Conservation (phyloP, 148 eudicot species). For the Nepenthes mirabilis region DNA sequence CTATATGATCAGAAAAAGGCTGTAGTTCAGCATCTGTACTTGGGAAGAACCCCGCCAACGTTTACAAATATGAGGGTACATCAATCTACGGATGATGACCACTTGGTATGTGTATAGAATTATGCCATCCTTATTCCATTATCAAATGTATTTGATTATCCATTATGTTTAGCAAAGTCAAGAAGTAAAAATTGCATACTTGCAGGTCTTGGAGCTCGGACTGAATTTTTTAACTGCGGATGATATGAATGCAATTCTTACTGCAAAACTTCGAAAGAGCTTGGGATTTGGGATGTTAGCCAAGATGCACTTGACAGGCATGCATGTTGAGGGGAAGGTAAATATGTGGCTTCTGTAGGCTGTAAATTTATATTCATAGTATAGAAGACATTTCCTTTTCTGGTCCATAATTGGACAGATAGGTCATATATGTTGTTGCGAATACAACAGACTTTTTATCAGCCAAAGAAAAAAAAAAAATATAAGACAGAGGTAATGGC, state of each 20-base stretch:
- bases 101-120: constrained; percentile 43
- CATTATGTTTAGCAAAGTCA: background rate
- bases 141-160: background rate
- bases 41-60: constrained; percentile 86
- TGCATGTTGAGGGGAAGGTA: constrained; percentile 99
- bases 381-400: too few relatives aligned
- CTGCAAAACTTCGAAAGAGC: constrained; percentile 61
- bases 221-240: constrained; percentile 82
- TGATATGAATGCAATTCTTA: constrained; percentile 82
- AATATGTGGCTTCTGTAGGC: too few relatives aligned
- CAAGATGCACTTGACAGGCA: constrained; percentile 71
- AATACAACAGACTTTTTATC: too few relatives aligned
- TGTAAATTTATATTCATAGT: too few relatives aligned
- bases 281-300: constrained; percentile 80
- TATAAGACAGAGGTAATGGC: too few relatives aligned
- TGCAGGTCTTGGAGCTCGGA: constrained; percentile 84
- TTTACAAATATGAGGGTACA: constrained; percentile 84
- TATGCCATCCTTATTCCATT: background rate
- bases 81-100: constrained; percentile 70
- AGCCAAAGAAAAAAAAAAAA: too few relatives aligned
- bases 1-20: constrained; percentile 41
- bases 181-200: background rate
- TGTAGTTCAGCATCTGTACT: constrained; percentile 57
- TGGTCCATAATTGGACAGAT: too few relatives aligned
- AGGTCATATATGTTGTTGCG: too few relatives aligned